Evolutionary conservation across 1,139 yeast genomes (phyloP).

Genomic region (Citeromyces hawaiiensis): DNA sequence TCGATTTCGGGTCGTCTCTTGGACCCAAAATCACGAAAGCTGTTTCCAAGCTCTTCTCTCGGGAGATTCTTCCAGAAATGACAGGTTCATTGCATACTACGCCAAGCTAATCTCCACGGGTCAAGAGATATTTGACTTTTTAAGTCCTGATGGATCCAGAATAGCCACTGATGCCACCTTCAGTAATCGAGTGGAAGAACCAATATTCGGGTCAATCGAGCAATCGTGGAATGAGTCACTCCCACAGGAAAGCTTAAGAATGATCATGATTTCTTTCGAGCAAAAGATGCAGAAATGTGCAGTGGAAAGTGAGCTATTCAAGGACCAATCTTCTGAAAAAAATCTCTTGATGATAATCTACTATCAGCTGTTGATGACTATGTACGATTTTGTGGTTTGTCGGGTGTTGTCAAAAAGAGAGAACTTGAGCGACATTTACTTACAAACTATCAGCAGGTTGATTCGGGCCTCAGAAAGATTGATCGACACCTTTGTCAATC

Average conservation of each 20-base stretch:
- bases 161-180: not conserved
- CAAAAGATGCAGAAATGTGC: constrained; percentile 17
- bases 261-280: constrained; percentile 16
- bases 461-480: constrained; percentile 29
- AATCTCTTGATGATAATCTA: constrained; percentile 25
- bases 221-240: constrained; percentile 6
- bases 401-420: constrained; percentile 16
- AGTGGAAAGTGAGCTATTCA: constrained; percentile 20
- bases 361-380: constrained; percentile 31
- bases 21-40: constrained; percentile 30
- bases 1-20: constrained; percentile 30
- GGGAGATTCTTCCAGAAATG: constrained; percentile 19
- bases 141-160: constrained; percentile 12
- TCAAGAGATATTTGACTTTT: constrained; percentile 27
- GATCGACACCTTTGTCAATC: constrained; percentile 27
- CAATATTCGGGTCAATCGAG: not conserved
- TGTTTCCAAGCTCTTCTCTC: constrained; percentile 21
- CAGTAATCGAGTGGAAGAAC: not conserved
- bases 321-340: constrained; percentile 18
- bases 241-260: constrained; percentile 11
- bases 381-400: constrained; percentile 33
- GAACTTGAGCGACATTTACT: constrained; percentile 16
- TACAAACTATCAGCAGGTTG: constrained; percentile 24
- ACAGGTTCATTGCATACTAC: constrained; percentile 24
- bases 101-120: constrained; percentile 27